A percentile compares a stretch with the other conserved stretches of the same genome.
Conservation (phyloP, 78 protist species). For the Chrysochromulina parva region DNA sequence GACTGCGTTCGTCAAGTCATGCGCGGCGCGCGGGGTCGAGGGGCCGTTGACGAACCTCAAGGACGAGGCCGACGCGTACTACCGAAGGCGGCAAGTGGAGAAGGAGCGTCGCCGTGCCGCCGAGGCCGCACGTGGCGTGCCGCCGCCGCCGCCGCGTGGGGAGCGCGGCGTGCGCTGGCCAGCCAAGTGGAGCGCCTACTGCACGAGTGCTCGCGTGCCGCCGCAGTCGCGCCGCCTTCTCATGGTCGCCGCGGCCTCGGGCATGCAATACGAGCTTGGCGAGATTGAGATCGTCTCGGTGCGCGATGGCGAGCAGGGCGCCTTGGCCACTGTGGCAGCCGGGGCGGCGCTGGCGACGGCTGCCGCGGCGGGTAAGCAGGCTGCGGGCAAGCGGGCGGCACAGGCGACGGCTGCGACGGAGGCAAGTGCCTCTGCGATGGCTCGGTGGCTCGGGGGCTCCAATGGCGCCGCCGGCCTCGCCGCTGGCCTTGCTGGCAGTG, state of each 20-base stretch:
- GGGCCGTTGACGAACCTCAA: not conserved
- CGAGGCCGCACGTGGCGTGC: not conserved
- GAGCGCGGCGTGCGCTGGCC: not conserved
- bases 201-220: not conserved
- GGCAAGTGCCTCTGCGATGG: too few relatives aligned
- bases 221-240: not conserved
- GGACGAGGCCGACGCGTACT: not conserved
- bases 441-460: too few relatives aligned
- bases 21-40: not conserved
- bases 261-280: not conserved
- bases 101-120: not conserved
- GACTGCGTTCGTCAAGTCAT: not conserved
- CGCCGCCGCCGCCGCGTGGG: not conserved
- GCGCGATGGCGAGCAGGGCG: not conserved
- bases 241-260: not conserved
- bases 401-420: too few relatives aligned
- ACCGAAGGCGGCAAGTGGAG: not conserved
- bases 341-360: too few relatives aligned
- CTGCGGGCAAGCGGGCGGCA: too few relatives aligned
- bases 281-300: not conserved
- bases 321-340: not conserved
- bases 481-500: too few relatives aligned
- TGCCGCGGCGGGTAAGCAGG: too few relatives aligned
- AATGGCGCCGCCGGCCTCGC: too few relatives aligned
- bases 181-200: not conserved